Evolutionary conservation across 169 alveolate species (phyloP), one percentile per base, ranked within the genome.

Genomic region (Cryptosporidium baileyi): DNA sequence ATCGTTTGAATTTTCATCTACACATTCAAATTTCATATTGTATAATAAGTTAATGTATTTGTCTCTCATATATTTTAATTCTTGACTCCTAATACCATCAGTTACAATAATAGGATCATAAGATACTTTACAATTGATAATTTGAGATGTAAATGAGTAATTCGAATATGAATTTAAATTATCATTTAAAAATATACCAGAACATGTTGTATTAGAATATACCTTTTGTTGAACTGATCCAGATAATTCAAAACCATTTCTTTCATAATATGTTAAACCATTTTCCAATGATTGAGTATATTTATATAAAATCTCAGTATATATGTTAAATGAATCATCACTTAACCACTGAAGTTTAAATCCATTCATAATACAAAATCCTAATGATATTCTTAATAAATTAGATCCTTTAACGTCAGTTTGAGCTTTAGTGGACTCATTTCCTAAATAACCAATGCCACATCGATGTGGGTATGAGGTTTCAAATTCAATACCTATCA

Each of bases 401-500:
- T 15, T 43, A 47, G 63, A 44, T 61, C 91, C 92, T 13, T 89
- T 85, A 26, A 89, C 52, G 19, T 89, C 63, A 24, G 89, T 60
- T 47, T 38, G n/a, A 7, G 89, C 67, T 38, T 82, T 89, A 45
- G 59, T 51, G 6, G 26, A 30, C 54, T 89, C 92, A 60, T 89
- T 82, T 2, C 90, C 92, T 28, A 89, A 60, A 82, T 89, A 89
- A 51, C 92, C 89, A 60, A 89, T 89, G 34, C 89, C 92, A 82
- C 92, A 89, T 74, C 92, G 60, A 51, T 81, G 67, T 3, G 92
- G 92, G 40, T 89, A 81, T 60, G 82, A 88, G 17, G 85, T 88
- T 61, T 89, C 92, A 89, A 89, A 89, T 80, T 89, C 92, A 17
- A 89, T 89, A 45, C 92, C 92, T 61, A 89, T 89, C 65, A 89